Evolutionary conservation across 2,329 filamentous ascomycete genomes (phyloP).

Genomic region (Penicillium sp.): DNA sequence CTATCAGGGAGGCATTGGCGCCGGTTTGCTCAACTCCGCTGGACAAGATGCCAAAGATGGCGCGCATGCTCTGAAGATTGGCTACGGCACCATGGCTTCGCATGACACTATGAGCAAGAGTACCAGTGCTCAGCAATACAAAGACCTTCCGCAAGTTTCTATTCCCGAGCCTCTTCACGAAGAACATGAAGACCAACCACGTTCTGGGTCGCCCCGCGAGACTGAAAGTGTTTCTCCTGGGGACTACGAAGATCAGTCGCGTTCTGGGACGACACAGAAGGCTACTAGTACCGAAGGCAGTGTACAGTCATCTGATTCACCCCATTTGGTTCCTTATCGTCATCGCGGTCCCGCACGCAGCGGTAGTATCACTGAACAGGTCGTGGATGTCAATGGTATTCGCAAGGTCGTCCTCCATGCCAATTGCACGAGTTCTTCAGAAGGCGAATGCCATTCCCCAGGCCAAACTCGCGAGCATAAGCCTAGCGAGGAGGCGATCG

Average conservation of each 20-base stretch:
- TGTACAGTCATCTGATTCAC: slow-evolving; percentile 23
- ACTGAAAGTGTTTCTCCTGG: slow-evolving; percentile 16
- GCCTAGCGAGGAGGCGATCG: background rate
- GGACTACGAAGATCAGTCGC: slow-evolving; percentile 1
- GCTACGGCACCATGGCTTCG: slow-evolving; percentile 49
- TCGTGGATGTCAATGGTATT: slow-evolving; percentile 69
- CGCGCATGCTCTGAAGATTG: slow-evolving; percentile 57
- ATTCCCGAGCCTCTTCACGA: slow-evolving; percentile 35
- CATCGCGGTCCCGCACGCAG: slow-evolving; percentile 58
- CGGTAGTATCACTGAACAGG: slow-evolving; percentile 74
- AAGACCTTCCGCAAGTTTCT: slow-evolving; percentile 25
- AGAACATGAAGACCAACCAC: slow-evolving; percentile 28
- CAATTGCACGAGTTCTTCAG: slow-evolving; percentile 54
- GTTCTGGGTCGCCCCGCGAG: slow-evolving; percentile 15
- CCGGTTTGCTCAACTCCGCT: slow-evolving; percentile 52
- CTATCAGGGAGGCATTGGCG: slow-evolving; percentile 52
- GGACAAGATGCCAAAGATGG: slow-evolving; percentile 62
- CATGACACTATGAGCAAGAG: slow-evolving; percentile 29
- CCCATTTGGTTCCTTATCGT: slow-evolving; percentile 27
- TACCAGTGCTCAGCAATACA: slow-evolving; percentile 21
- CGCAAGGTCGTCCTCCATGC: slow-evolving; percentile 73
- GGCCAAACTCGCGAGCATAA: slow-evolving; percentile 11
- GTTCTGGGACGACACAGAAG: slow-evolving; percentile 16
- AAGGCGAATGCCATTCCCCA: slow-evolving; percentile 24
- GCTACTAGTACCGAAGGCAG: slow-evolving; percentile 26